These are phyloP conservation scores for Corymbia maculata DNA, from an alignment of 345 rosid genomes.

Conservation along the genomic window DNA sequence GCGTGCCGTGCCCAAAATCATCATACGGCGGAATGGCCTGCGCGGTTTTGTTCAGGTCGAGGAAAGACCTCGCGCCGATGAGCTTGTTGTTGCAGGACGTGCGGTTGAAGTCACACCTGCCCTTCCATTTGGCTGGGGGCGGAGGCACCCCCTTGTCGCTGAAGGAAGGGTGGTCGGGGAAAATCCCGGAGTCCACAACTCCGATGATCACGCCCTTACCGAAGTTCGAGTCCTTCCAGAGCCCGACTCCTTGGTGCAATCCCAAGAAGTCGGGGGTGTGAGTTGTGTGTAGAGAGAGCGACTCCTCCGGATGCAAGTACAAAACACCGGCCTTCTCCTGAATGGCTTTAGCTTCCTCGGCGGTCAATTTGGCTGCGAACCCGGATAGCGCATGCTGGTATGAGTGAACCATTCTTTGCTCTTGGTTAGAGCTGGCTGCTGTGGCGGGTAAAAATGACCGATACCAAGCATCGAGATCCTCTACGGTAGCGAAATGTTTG, in stretches of 20 bases:
- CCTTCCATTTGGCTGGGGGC: slow-evolving; percentile 44
- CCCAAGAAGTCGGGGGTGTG: slow-evolving; percentile 38
- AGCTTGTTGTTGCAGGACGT: slow-evolving; percentile 45
- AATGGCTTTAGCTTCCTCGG: slow-evolving; percentile 7
- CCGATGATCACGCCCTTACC: slow-evolving; percentile 45
- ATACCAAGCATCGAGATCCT: slow-evolving; percentile 9
- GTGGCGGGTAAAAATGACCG: slow-evolving; percentile 17
- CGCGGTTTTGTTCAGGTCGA: no score
- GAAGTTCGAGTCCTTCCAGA: slow-evolving; percentile 24
- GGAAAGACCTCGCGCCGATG: slow-evolving; percentile 48
- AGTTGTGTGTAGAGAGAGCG: slow-evolving; percentile 30
- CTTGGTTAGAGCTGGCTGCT: neutral
- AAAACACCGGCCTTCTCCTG: slow-evolving; percentile 21
- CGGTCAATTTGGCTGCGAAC: slow-evolving; percentile 17
- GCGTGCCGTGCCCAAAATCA: slow-evolving; percentile 45
- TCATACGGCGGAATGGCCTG: slow-evolving; percentile 18
- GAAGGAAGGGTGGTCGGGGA: slow-evolving; percentile 40
- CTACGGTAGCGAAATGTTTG: neutral
- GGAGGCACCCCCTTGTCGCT: slow-evolving; percentile 24
- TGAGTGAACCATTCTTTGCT: slow-evolving; percentile 7
- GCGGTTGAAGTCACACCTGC: slow-evolving; percentile 27
- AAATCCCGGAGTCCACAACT: slow-evolving; percentile 34
- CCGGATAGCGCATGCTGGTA: slow-evolving; percentile 18
- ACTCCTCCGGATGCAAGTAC: slow-evolving; percentile 22
- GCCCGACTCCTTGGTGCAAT: slow-evolving; percentile 11